Base-by-base conservation (phyloP, 2,329 filamentous ascomycete species). In the Eurotiales sp. region DNA sequence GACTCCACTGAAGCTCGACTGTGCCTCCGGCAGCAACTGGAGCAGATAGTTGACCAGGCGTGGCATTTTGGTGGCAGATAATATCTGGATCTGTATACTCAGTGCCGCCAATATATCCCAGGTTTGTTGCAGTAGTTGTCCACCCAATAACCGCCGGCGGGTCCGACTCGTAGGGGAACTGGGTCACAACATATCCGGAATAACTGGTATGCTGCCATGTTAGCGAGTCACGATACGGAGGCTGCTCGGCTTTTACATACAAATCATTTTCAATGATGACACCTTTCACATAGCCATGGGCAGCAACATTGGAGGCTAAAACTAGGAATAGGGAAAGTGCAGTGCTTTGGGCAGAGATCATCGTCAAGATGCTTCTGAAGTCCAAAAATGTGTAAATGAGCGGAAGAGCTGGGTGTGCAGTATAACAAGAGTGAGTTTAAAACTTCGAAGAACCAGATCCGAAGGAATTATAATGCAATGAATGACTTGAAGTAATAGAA, bases 1-100 rank as follows among this genome's bases (percentile, higher is more conserved):
- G 71, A 52, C 75, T 80, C 85, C 84, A 87, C 59, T 81, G 75
- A 44, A 87, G 68, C 53, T 78, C 71, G 58, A 87, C 64, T 8
- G 72, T 73, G 56, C 73, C 72, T 55, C 85, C 85, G 12, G 84
- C 85, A n/a, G 75, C 71, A 32, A 86, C 77, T n/a, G 76, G 70
- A 15, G 78, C 81, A 55, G 75, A 72, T 52, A 75, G 70, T 4
- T 36, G 32, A 10, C 25, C 54, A 23, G 54, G 54, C n/a, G 27
- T 72, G 25, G 77, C 82, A 39, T 69, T 68, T 64, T 74, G 74
- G 73, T 87, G 84, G 73, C 82, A 85, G 69, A 83, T 80, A 57
- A 85, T 83, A 23, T 54, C 46, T 39, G 46, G 22, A 15, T 14
- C 30, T n/a, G 43, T 30, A 66, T 80, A 83, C 52, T 68, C 67